Base-by-base conservation (phyloP, 176 grass and related monocot species). In the Oryza glumipatula region DNA sequence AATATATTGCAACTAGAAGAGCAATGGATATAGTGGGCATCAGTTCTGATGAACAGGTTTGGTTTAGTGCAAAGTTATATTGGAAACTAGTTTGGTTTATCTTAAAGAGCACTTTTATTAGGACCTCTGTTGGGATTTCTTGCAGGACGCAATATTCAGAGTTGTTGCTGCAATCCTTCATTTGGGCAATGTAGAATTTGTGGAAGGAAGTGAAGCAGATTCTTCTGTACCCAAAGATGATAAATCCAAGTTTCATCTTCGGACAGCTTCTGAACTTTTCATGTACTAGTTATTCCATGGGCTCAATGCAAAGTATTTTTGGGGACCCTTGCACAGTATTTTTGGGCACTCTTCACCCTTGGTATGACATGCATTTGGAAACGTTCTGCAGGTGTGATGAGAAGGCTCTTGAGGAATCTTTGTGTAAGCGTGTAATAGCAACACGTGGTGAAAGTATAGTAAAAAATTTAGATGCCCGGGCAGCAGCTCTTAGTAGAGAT, bases 81-180 rank as follows among this genome's bases (percentile, higher is more conserved):
- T 64, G 19, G 80, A 83, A 90, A 74, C 70, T 86, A 74, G 35
- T 79, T 83, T 70, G 22, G 2, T 86, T 75, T 13, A 35, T 69
- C 21, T 19, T 49, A 90, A 72, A 69, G 49, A 23, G 49, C 39
- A 48, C 69, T 22, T 78, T 68, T 83, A 35, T 67, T 68, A 56
- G 3, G 65, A 78, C 7, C 38, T 54, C 49, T 28, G 4, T 36
- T 85, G 68, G 39, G 72, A 70, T 80, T 75, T 70, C 28, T 30
- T 84, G 32, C 74, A 98, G 96, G 93, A 94, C 86, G 89, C 89
- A 83, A 98, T 98, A 94, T 98, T 98, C 67, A 89, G 86, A 82
- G 96, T 95, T 39, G 91, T 98, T 30, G 96, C 96, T 90, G 96
- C 96, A 72, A 98, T 98, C 92, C 96, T 98, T 90, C 96, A 98